A percentile compares a stretch with the other conserved stretches of the same genome.
phyloP scores from a whole-genome alignment of 1,139 yeast genomes.

The Pneumocystis oryctolagi region DNA sequence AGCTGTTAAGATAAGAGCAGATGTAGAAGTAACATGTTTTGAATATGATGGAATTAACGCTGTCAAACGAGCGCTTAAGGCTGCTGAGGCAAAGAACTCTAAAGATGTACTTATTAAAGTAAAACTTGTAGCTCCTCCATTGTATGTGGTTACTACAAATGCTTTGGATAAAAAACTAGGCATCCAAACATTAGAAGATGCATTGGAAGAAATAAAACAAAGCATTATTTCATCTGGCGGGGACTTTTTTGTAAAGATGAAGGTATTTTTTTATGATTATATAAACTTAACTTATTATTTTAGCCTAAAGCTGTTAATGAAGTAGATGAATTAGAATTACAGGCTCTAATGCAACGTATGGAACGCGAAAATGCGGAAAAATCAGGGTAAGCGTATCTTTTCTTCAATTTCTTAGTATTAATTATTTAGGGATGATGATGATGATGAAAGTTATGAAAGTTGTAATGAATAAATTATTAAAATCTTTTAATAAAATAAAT shows the following conservation, averaged over 20 bases:
- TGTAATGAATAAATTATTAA: conserved; percentile 3
- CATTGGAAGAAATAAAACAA: conserved; percentile 60
- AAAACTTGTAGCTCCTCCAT: conserved; percentile 93
- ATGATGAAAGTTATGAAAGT: conserved; percentile 16
- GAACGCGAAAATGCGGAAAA: conserved; percentile 52
- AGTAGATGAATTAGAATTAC: conserved; percentile 94
- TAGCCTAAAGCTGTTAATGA: conserved; percentile 97
- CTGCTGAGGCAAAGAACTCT: conserved; percentile 74
- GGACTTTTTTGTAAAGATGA: conserved; percentile 83
- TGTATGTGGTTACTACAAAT: conserved; percentile 84
- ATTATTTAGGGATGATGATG: conserved; percentile 3
- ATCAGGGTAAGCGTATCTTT: conserved; percentile 21
- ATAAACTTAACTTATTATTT: background rate
- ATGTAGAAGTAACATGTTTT: conserved; percentile 92
- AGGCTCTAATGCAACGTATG: conserved; percentile 72
- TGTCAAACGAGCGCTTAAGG: conserved; percentile 70
- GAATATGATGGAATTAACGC: conserved; percentile 97
- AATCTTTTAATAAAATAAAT: conserved; percentile 12
- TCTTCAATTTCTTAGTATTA: conserved; percentile 19
- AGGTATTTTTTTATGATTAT: background rate
- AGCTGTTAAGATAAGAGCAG: conserved; percentile 94
- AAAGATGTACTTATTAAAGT: conserved; percentile 77
- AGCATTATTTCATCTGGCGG: conserved; percentile 68
- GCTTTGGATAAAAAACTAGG: conserved; percentile 87
- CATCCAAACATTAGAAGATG: conserved; percentile 57